Evolutionary conservation across 1,284 basidiomycete species (phyloP).

Genomic region (Xerocomus nothofagi): DNA sequence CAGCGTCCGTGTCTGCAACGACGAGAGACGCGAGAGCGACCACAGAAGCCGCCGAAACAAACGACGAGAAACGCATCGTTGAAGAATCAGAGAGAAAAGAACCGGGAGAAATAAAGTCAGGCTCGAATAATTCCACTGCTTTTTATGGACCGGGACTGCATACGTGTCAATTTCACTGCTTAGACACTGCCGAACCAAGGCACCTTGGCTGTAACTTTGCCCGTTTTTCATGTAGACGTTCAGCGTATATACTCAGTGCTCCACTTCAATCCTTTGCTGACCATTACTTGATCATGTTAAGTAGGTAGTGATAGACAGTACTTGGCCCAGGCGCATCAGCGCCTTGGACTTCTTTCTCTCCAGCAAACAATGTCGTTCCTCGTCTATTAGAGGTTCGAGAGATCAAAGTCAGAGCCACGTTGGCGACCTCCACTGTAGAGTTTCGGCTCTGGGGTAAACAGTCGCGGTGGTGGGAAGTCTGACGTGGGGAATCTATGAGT

Average conservation of each 20-base stretch:
- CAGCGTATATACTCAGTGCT: not conserved
- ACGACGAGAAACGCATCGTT: slow-evolving; percentile 64
- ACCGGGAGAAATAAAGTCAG: not conserved
- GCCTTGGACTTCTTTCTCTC: not conserved
- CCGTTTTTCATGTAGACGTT: not conserved
- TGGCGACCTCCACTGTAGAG: slow-evolving; percentile 63
- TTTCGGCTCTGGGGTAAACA: slow-evolving; percentile 49
- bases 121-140: slow-evolving; percentile 1
- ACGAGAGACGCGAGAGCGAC: slow-evolving; percentile 58
- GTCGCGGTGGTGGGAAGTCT: slow-evolving; percentile 76
- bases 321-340: too few relatives aligned
- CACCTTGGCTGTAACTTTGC: not conserved
- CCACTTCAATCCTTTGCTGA: not conserved
- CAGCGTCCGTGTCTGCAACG: slow-evolving; percentile 55
- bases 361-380: not conserved
- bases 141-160: slow-evolving; percentile 29
- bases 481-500: slow-evolving; percentile 66
- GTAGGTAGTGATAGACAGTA: not conserved
- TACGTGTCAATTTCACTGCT: slow-evolving; percentile 31
- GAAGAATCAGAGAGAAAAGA: slow-evolving; percentile 9
- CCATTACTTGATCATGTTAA: not conserved
- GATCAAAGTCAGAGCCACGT: slow-evolving; percentile 68
- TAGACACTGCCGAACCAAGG: not conserved
- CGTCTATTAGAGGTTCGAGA: slow-evolving; percentile 44
- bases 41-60: slow-evolving; percentile 50